phyloP scores from a whole-genome alignment of 257 asterid genomes.

The Solanum appendiculatum region DNA sequence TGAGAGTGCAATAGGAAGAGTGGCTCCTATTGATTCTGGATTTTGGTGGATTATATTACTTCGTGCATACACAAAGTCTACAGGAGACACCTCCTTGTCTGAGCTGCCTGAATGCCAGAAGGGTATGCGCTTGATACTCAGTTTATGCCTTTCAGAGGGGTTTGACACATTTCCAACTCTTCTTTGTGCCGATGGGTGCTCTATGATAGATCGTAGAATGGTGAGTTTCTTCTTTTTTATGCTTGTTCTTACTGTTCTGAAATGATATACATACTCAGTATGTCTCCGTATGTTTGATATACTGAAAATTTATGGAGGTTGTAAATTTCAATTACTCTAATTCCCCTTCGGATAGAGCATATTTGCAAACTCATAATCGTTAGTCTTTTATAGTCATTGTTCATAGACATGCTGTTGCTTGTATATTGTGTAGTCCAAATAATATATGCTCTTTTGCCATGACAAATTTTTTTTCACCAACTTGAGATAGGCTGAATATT shows the following conservation, averaged over 20 bases:
- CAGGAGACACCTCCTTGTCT: slow-evolving; percentile 63
- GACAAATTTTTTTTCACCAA: too few relatives aligned
- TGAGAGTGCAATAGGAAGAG: slow-evolving; percentile 72
- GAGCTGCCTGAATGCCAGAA: slow-evolving; percentile 66
- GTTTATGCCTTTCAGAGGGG: slow-evolving; percentile 67
- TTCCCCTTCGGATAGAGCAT: not conserved
- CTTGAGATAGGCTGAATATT: not conserved
- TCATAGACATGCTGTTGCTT: not conserved
- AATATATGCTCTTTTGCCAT: not conserved
- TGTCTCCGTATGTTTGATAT: not conserved
- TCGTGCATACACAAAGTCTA: slow-evolving; percentile 61
- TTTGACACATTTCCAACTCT: slow-evolving; percentile 76
- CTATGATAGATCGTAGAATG: slow-evolving; percentile 80
- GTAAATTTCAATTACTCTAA: not conserved
- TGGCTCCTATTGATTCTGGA: slow-evolving; percentile 82
- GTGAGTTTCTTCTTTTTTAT: slow-evolving; percentile 22
- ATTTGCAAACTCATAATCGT: not conserved
- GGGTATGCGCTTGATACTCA: slow-evolving; percentile 68
- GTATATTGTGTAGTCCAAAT: not conserved
- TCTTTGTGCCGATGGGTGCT: slow-evolving; percentile 73
- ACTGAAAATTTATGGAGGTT: not conserved
- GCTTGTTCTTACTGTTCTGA: not conserved
- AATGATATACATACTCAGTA: not conserved
- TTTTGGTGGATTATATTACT: slow-evolving; percentile 76
- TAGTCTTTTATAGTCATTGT: not conserved